Evolutionary conservation across 139 green algal genomes (phyloP).

Genomic region (Closterium sp.): DNA sequence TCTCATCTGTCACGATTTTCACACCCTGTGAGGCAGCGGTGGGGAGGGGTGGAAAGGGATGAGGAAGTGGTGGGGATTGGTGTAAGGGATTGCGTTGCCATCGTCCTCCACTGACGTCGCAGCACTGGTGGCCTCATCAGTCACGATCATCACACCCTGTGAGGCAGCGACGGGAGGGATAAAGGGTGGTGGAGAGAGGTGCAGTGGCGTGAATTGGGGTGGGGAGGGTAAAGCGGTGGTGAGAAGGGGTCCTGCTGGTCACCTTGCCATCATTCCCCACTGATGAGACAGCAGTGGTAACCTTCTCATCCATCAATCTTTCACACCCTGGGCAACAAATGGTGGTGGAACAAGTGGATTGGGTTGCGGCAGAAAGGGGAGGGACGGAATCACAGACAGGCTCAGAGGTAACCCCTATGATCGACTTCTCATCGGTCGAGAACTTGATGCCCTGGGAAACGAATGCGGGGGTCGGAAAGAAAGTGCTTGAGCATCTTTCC

Average conservation of each 20-base stretch:
- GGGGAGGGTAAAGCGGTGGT: not conserved
- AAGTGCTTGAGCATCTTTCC: no score
- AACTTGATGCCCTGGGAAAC: slow-evolving; percentile 79
- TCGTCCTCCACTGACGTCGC: slow-evolving; percentile 59
- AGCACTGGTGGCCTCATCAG: slow-evolving; percentile 76
- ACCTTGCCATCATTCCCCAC: not conserved
- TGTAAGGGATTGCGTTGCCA: slow-evolving; percentile 41
- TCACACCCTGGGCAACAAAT: not conserved
- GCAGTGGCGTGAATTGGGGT: no score
- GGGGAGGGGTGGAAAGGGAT: not conserved
- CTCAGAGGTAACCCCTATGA: no score
- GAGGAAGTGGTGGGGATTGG: no score
- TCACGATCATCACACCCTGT: slow-evolving; percentile 92
- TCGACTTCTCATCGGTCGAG: slow-evolving; percentile 95
- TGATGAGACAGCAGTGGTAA: not conserved
- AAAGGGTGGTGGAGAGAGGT: not conserved
- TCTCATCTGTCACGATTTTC: slow-evolving; percentile 98
- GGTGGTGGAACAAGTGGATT: not conserved
- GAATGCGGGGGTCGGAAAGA: not conserved
- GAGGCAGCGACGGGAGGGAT: not conserved
- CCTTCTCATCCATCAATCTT: not conserved
- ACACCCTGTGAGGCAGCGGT: slow-evolving; percentile 63
- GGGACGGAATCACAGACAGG: not conserved
- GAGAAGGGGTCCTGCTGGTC: not conserved
- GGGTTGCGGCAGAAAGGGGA: not conserved